These are phyloP conservation scores for Penicillium roqueforti DNA, from an alignment of 495 filamentous ascomycete species.

Conservation along the genomic window DNA sequence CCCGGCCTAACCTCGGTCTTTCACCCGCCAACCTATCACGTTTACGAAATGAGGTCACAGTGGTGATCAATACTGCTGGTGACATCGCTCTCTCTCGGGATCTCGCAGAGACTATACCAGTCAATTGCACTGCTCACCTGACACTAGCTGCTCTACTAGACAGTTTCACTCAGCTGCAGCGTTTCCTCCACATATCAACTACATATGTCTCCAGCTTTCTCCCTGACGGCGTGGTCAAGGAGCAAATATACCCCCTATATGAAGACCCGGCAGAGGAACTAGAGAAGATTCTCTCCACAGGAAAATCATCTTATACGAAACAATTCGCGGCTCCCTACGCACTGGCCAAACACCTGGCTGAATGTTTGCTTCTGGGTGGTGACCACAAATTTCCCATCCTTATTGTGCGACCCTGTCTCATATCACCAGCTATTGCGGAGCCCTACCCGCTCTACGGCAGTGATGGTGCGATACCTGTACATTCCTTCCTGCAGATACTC, in stretches of 20 bases:
- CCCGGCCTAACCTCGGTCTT: constrained; percentile 10
- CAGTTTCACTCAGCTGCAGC: constrained; percentile 8
- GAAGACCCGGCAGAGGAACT: constrained; percentile 3
- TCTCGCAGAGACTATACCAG: constrained; percentile 4
- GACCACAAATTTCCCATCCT: constrained; percentile 7
- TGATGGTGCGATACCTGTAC: constrained; percentile 5
- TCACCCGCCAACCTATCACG: background rate
- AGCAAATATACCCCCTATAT: constrained; percentile 6
- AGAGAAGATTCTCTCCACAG: constrained; percentile 2
- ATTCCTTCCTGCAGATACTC: constrained; percentile 1
- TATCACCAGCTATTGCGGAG: constrained; percentile 20
- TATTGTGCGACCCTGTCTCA: constrained; percentile 16
- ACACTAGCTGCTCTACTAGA: background rate
- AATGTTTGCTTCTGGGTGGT: constrained; percentile 9
- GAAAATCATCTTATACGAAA: constrained; percentile 3
- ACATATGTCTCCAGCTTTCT: constrained; percentile 13
- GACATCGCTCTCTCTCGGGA: constrained; percentile 13
- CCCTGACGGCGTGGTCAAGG: constrained; percentile 9
- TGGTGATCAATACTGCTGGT: constrained; percentile 16
- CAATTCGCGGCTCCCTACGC: constrained; percentile 18
- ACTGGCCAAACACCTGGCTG: constrained; percentile 21
- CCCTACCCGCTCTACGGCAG: constrained; percentile 20
- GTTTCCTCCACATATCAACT: constrained; percentile 17
- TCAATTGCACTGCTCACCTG: constrained; percentile 12
- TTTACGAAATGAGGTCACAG: constrained; percentile 10